phyloP scores from a whole-genome alignment of 768 basidiomycete species.

The Bullera alba region DNA sequence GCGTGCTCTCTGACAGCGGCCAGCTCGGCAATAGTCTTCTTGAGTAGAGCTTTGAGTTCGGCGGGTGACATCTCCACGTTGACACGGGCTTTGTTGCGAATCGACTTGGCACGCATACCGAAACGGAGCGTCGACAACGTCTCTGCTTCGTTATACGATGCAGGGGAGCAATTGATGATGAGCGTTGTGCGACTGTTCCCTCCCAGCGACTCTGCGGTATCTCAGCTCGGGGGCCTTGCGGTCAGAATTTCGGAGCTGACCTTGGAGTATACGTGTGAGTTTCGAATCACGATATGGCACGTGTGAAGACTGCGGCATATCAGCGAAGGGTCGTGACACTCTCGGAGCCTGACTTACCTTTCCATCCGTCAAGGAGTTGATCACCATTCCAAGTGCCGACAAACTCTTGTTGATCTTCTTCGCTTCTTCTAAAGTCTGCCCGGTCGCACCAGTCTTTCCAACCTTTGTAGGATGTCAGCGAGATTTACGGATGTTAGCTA shows the following conservation, averaged over 20 bases:
- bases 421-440: constrained; percentile 96
- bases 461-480: constrained; percentile 45
- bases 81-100: constrained; percentile 98
- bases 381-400: constrained; percentile 97
- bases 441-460: constrained; percentile 97
- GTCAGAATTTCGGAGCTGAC: constrained; percentile 57
- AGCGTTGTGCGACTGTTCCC: constrained; percentile 65
- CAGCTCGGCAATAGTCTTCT: constrained; percentile 81
- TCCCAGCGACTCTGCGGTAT: constrained; percentile 39
- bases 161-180: constrained; percentile 93
- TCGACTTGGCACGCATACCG: constrained; percentile 99
- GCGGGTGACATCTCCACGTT: constrained; percentile 92
- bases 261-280: constrained; percentile 97
- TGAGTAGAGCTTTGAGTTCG: constrained; percentile 85
- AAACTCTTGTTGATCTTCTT: constrained; percentile 99
- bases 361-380: constrained; percentile 91
- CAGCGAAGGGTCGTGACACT: neutral
- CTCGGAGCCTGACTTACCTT: constrained; percentile 57
- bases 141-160: constrained; percentile 92
- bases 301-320: constrained; percentile 69
- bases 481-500: neutral
- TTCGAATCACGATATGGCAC: constrained; percentile 99
- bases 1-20: constrained; percentile 79
- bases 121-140: constrained; percentile 96
- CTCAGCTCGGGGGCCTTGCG: constrained; percentile 7